Conservation (phyloP, 352 stramenopile species). For the Chrysophaeum taylorii region DNA sequence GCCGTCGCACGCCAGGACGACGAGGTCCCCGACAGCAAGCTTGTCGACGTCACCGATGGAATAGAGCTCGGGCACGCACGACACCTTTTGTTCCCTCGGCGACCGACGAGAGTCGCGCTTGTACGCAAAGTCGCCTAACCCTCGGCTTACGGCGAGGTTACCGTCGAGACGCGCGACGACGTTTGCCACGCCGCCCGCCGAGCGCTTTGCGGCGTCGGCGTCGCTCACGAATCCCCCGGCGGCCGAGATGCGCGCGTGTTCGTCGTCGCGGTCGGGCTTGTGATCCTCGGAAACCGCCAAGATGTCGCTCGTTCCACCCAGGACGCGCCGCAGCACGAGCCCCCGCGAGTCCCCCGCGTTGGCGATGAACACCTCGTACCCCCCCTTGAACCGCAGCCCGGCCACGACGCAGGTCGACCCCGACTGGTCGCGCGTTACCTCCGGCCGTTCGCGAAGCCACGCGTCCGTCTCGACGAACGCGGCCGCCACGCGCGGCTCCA, state of each 20-base stretch:
- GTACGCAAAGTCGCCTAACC: constrained; percentile 8
- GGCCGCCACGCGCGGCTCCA: neutral
- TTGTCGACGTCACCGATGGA: constrained; percentile 11
- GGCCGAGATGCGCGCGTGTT: neutral
- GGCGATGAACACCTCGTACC: constrained; percentile 1
- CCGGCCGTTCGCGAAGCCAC: neutral
- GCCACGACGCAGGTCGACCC: constrained; percentile 13
- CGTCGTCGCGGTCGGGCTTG: constrained; percentile 9
- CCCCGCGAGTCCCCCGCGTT: constrained; percentile 12
- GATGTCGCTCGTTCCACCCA: too few relatives aligned
- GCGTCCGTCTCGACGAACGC: constrained; percentile 10
- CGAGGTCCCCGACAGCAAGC: constrained; percentile 39
- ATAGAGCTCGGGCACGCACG: constrained; percentile 37
- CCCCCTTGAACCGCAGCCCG: neutral
- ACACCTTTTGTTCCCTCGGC: constrained; percentile 32
- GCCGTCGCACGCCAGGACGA: constrained; percentile 66
- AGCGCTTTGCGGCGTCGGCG: neutral
- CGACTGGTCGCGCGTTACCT: neutral
- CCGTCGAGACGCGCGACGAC: constrained; percentile 9
- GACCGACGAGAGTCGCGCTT: neutral
- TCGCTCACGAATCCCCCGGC: constrained; percentile 6
- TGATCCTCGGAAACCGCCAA: neutral
- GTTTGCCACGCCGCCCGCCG: too few relatives aligned
- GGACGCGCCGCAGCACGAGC: neutral
- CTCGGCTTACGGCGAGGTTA: constrained; percentile 1